Conservation (phyloP, 805 yeast species). For the Ogataea henricii region DNA sequence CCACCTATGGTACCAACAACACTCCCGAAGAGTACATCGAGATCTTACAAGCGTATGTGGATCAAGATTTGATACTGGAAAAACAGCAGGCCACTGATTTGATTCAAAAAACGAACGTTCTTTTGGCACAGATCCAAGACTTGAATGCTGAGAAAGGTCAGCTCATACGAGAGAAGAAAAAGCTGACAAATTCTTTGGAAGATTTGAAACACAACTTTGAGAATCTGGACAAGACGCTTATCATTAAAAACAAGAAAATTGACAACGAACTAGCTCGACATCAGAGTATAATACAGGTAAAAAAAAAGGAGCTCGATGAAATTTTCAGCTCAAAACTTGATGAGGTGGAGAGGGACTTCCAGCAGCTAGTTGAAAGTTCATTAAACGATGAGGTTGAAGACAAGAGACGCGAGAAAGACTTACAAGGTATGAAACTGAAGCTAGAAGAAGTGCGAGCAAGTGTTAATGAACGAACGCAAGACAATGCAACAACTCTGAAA, state of each 20-base stretch:
- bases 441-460: neutral
- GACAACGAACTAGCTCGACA: conserved; percentile 32
- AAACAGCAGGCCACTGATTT: conserved; percentile 25
- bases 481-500: conserved; percentile 13
- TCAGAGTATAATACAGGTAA: conserved; percentile 29
- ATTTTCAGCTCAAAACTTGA: conserved; percentile 19
- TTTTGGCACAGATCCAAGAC: conserved; percentile 23
- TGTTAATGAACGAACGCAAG: neutral
- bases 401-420: conserved; percentile 27
- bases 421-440: conserved; percentile 15
- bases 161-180: conserved; percentile 22
- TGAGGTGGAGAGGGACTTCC: conserved; percentile 23
- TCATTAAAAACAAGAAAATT: conserved; percentile 19
- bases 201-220: conserved; percentile 19
- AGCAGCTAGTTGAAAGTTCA: conserved; percentile 26
- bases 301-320: conserved; percentile 35
- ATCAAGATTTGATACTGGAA: conserved; percentile 27
- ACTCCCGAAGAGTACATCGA: conserved; percentile 26
- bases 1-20: neutral
- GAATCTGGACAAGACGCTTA: conserved; percentile 22
- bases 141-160: conserved; percentile 23
- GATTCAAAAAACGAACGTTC: conserved; percentile 14
- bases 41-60: conserved; percentile 25
- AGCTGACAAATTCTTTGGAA: conserved; percentile 16
- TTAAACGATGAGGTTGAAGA: conserved; percentile 35